phyloP scores from a whole-genome alignment of 768 basidiomycete species.

The Paxillus ammoniavirescens region DNA sequence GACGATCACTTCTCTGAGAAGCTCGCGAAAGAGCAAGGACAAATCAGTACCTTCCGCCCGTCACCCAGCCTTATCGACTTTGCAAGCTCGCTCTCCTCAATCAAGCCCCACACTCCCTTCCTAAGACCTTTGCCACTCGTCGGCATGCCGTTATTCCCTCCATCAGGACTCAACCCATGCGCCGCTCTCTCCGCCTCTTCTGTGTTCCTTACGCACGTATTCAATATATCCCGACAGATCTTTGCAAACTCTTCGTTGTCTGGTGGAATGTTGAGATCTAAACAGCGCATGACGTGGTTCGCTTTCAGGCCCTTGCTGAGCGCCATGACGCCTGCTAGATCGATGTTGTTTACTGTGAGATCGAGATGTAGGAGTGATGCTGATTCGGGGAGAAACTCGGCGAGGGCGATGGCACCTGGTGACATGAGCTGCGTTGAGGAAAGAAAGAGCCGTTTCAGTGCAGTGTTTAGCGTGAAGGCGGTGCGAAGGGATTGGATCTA shows the following conservation, averaged over 20 bases:
- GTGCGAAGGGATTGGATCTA: conserved; percentile 87
- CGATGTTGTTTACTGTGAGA: conserved; percentile 78
- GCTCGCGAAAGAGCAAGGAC: neutral
- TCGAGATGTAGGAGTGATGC: conserved; percentile 88
- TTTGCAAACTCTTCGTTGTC: conserved; percentile 80
- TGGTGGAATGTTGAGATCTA: conserved; percentile 91
- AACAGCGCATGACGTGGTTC: conserved; percentile 84
- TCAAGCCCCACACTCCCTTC: conserved; percentile 81
- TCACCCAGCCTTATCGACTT: conserved; percentile 56
- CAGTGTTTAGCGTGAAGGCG: conserved; percentile 88
- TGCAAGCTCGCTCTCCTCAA: conserved; percentile 82
- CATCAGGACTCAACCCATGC: conserved; percentile 8
- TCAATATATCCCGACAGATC: conserved; percentile 87
- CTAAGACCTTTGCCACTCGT: conserved; percentile 51
- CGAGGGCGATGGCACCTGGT: conserved; percentile 88
- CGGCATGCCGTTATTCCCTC: conserved; percentile 21
- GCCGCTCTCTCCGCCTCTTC: conserved; percentile 67
- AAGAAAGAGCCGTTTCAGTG: conserved; percentile 90
- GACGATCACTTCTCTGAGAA: neutral
- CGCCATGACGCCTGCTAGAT: conserved; percentile 91
- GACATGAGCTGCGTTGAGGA: conserved; percentile 79
- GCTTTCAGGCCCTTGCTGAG: conserved; percentile 81
- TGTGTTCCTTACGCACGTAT: conserved; percentile 89
- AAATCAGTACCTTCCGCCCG: conserved; percentile 46
- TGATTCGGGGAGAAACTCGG: conserved; percentile 94